These are phyloP conservation scores for Blastobotrys raffinosifermentans DNA, from an alignment of 1,139 yeast species.

Conservation along the genomic window DNA sequence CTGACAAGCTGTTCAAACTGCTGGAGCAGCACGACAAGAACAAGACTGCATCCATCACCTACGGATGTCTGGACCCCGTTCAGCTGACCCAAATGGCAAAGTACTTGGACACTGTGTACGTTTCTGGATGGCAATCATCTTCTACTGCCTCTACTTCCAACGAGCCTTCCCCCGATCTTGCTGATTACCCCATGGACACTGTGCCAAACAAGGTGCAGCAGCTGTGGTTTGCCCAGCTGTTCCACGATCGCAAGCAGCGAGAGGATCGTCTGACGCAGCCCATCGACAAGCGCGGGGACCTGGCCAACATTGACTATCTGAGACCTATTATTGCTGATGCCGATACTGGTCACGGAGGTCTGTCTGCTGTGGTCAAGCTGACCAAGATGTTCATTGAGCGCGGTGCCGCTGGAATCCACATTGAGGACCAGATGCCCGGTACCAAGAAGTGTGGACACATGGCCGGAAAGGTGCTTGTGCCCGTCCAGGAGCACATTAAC, in stretches of 20 bases:
- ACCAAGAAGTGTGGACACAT: slow-evolving; percentile 97
- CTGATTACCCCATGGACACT: slow-evolving; percentile 97
- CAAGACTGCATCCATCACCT: slow-evolving; percentile 79
- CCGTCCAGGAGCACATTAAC: slow-evolving; percentile 94
- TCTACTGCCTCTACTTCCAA: slow-evolving; percentile 95
- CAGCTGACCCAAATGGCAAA: slow-evolving; percentile 96
- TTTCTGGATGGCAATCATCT: slow-evolving; percentile 98
- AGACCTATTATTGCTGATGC: slow-evolving; percentile 97
- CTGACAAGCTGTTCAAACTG: slow-evolving; percentile 70
- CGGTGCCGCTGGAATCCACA: slow-evolving; percentile 98
- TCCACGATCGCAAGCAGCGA: slow-evolving; percentile 95
- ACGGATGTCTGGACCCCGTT: slow-evolving; percentile 95
- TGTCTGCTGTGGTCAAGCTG: slow-evolving; percentile 91
- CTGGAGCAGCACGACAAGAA: slow-evolving; percentile 67
- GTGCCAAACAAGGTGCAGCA: slow-evolving; percentile 98
- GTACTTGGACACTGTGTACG: slow-evolving; percentile 86
- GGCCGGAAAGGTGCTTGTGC: slow-evolving; percentile 98
- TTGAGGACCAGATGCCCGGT: slow-evolving; percentile 98
- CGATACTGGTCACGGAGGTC: slow-evolving; percentile 98
- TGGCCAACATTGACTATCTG: slow-evolving; percentile 64
- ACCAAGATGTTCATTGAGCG: slow-evolving; percentile 95
- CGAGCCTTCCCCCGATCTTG: slow-evolving; percentile 97
- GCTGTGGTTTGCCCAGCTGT: slow-evolving; percentile 91
- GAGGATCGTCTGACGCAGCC: slow-evolving; percentile 69
- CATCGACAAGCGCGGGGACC: slow-evolving; percentile 56